Percentiles rank a stretch among this genome's conserved stretches.
phyloP scores from a whole-genome alignment of 768 basidiomycete genomes.

The Clathrus columnatus region DNA sequence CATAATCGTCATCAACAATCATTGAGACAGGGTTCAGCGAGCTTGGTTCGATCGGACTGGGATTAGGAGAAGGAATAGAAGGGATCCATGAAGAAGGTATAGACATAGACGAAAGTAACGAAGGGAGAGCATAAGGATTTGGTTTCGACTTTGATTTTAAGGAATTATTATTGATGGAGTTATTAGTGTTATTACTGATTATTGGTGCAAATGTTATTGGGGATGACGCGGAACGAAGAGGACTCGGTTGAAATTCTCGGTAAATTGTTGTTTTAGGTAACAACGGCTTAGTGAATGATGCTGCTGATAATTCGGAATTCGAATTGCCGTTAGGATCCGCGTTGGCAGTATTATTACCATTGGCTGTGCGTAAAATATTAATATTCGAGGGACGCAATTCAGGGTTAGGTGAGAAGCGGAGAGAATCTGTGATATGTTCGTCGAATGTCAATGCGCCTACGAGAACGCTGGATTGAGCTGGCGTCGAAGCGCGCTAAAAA shows the following conservation, averaged over 20 bases:
- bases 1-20: neutral
- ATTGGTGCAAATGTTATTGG: neutral
- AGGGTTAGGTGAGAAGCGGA: neutral
- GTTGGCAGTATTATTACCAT: neutral
- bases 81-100: slow-evolving; percentile 3
- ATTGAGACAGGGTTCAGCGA: neutral
- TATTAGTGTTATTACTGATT: neutral
- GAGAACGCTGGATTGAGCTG: neutral
- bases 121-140: neutral
- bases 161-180: neutral
- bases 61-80: neutral
- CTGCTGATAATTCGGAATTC: too few relatives aligned
- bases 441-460: neutral
- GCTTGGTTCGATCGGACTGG: neutral
- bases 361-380: neutral
- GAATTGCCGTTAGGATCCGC: neutral
- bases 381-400: neutral
- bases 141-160: neutral
- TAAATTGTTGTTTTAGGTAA: neutral
- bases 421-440: neutral
- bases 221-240: neutral
- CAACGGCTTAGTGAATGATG: neutral
- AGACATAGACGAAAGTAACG: neutral
- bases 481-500: neutral
- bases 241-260: neutral